These are phyloP conservation scores for Fusarium kyushuense DNA, from an alignment of 2,329 filamentous ascomycete species.

Conservation along the genomic window DNA sequence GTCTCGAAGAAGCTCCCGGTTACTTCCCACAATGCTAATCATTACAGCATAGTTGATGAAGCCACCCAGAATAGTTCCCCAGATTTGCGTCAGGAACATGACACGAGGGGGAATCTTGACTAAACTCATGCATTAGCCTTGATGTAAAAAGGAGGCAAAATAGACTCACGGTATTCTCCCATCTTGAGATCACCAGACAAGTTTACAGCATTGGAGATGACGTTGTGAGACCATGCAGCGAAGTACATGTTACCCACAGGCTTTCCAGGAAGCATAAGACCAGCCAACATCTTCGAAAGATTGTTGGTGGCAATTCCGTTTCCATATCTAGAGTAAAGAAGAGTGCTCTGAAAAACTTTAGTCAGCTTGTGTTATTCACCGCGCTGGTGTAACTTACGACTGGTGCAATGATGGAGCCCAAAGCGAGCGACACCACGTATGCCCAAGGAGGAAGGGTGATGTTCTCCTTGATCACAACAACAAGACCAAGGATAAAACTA, in stretches of 20 bases:
- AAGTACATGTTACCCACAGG: conserved; percentile 70
- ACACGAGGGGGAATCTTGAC: conserved; percentile 66
- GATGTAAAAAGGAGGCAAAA: accelerated
- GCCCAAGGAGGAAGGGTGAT: conserved; percentile 62
- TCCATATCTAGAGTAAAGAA: conserved; percentile 65
- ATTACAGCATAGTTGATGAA: conserved; percentile 68
- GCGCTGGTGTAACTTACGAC: conserved; percentile 52
- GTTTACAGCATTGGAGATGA: conserved; percentile 63
- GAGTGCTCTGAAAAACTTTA: conserved; percentile 57
- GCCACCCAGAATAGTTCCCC: conserved; percentile 65
- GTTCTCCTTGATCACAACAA: conserved; percentile 60
- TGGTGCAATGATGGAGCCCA: conserved; percentile 63
- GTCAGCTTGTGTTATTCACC: neutral
- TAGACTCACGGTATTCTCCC: conserved; percentile 65
- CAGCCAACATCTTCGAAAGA: conserved; percentile 68
- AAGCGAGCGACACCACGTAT: conserved; percentile 59
- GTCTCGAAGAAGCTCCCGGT: conserved; percentile 61
- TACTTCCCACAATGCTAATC: conserved; percentile 63
- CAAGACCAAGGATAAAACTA: conserved; percentile 60
- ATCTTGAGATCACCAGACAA: conserved; percentile 67
- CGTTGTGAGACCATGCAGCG: conserved; percentile 69
- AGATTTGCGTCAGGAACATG: conserved; percentile 69
- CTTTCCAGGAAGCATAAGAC: conserved; percentile 62
- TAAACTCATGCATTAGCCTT: conserved; percentile 45
- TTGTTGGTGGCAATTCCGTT: conserved; percentile 71